phyloP scores from a whole-genome alignment of 441 rosid species.

The Manihot esculenta region DNA sequence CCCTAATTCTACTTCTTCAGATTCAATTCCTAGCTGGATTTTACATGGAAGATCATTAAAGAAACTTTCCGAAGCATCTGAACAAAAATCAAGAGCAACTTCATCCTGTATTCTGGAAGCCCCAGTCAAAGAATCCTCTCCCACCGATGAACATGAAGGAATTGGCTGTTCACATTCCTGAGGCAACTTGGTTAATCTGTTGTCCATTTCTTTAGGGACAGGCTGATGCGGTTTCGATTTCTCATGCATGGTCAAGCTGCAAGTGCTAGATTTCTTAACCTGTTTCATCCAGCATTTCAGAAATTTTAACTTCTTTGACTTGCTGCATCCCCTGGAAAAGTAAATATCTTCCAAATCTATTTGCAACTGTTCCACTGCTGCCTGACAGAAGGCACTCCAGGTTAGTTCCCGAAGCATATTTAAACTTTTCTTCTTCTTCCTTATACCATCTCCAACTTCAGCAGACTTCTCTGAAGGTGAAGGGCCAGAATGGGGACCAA shows the following conservation, averaged over 20 bases:
- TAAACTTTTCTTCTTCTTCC: conserved; percentile 40
- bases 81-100: conserved; percentile 36
- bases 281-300: conserved; percentile 94
- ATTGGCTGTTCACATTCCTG: conserved; percentile 49
- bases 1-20: conserved; percentile 70
- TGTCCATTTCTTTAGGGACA: conserved; percentile 36
- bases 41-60: conserved; percentile 54
- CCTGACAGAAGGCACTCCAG: conserved; percentile 60
- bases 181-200: conserved; percentile 33
- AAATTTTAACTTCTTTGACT: conserved; percentile 74
- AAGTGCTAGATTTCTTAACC: conserved; percentile 43
- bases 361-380: conserved; percentile 44
- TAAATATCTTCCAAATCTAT: conserved; percentile 61
- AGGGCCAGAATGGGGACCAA: conserved; percentile 26
- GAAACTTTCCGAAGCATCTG: conserved; percentile 59
- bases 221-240: conserved; percentile 32
- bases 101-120: conserved; percentile 57
- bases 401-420: conserved; percentile 45
- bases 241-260: conserved; percentile 30
- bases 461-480: conserved; percentile 19
- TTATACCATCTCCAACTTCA: conserved; percentile 24
- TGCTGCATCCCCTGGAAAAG: conserved; percentile 45
- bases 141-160: conserved; percentile 54
- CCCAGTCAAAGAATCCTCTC: conserved; percentile 59
- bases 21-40: conserved; percentile 72